These are phyloP conservation scores for Fraxinus latifolia DNA, from an alignment of 305 asterid genomes.

Conservation along the genomic window DNA sequence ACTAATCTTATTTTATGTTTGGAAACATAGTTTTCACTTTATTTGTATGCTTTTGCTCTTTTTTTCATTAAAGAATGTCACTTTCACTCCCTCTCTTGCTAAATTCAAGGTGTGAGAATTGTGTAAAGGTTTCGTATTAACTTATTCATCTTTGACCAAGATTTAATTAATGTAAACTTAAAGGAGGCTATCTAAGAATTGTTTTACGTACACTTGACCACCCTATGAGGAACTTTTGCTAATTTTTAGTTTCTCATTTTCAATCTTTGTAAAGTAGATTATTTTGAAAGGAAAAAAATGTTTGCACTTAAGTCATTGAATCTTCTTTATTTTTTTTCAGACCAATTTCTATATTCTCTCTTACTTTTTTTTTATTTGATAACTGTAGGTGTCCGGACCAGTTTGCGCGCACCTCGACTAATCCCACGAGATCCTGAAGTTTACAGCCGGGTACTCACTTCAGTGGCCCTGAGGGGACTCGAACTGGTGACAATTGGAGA, in stretches of 20 bases:
- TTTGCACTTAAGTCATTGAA: not conserved
- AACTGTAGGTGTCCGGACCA: no score
- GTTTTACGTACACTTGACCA: not conserved
- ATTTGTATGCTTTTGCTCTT: slow-evolving; percentile 9
- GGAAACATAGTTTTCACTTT: not conserved
- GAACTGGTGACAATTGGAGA: no score
- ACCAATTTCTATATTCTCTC: not conserved
- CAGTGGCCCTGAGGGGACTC: no score
- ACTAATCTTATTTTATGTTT: slow-evolving; percentile 4
- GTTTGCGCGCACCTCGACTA: no score
- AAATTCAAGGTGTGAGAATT: slow-evolving; percentile 8
- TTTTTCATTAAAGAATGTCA: slow-evolving; percentile 1
- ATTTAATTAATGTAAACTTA: not conserved
- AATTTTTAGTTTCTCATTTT: not conserved
- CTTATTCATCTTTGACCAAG: slow-evolving; percentile 12
- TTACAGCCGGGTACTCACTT: no score
- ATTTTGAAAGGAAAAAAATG: not conserved
- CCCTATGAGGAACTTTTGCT: not conserved
- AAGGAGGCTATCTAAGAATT: not conserved
- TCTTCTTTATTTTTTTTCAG: not conserved
- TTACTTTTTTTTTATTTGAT: not conserved
- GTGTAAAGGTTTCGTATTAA: not conserved
- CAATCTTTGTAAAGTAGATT: not conserved
- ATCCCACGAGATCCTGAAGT: no score
- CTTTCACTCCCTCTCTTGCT: slow-evolving; percentile 3